Evolutionary conservation across 495 filamentous ascomycete genomes (phyloP), one percentile per base, ranked within the genome.

Genomic region (Copromyces sp.): DNA sequence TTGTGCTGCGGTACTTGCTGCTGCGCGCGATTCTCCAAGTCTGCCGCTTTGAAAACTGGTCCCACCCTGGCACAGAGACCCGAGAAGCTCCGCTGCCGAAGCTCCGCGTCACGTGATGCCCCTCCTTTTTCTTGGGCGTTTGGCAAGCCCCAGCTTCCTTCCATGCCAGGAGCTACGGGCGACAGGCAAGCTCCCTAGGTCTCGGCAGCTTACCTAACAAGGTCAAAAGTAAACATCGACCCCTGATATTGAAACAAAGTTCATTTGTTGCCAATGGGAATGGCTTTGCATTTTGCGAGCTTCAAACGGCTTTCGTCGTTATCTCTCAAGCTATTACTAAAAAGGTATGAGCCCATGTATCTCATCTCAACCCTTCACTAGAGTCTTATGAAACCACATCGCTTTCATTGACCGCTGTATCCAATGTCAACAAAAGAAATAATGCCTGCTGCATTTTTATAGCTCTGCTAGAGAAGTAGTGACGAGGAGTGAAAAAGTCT

Each of bases 401-500:
- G 8, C 45, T 29, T 9, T 53, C 24, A 16, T 14, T 8, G 11
- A 32, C 29, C 6, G 1, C 29, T 4, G 4, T 61, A 35, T 61
- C 53, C 29, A 61, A 61, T 35, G 29, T 61, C 53, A 35, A 61
- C 53, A 61, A 61, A 61, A 61, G 53, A 35, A 61, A 61, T 35
- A 9, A 61, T 61, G 53, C 53, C 53, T 61, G 53, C 53, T 35
- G 53, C 53, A 32, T 61, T 61, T 61, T 1, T 9, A 17, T 35
- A 61, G 53, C 29, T 61, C 53, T 35, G 29, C 53, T 61, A 61
- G 53, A 35, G 6, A 61, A 61, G 73, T 70, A 77, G 74, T 70
- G 75, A 76, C 74, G 24, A 69, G 39, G 69, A 74, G 77, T 70
- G 40, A 74, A 75, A 71, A 80, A 74, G 81, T 82, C 82, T 83